Conservation (phyloP, 257 asterid species). For the Ehretia macrophylla region DNA sequence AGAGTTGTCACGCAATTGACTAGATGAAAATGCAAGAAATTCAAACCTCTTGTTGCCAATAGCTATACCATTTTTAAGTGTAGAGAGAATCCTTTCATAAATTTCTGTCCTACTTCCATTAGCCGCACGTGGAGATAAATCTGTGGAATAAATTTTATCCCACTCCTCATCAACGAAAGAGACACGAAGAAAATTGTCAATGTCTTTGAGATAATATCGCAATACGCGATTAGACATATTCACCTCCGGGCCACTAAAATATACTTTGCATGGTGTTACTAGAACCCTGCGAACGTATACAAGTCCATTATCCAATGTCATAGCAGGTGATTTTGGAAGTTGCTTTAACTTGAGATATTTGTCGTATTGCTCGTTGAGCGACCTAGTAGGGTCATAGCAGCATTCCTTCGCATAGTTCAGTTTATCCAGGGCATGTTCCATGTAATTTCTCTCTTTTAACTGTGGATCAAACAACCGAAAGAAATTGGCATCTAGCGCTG, state of each 20-base stretch:
- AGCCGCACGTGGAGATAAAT: slow-evolving; percentile 40
- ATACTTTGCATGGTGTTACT: slow-evolving; percentile 83
- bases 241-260: slow-evolving; percentile 78
- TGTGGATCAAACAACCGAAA: slow-evolving; percentile 53
- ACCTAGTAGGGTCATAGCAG: slow-evolving; percentile 68
- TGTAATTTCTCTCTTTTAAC: slow-evolving; percentile 22
- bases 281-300: slow-evolving; percentile 78
- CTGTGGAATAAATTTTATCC: slow-evolving; percentile 62
- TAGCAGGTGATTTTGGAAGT: slow-evolving; percentile 55
- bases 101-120: slow-evolving; percentile 43
- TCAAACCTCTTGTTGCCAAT: slow-evolving; percentile 74
- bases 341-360: slow-evolving; percentile 31
- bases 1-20: slow-evolving; percentile 83
- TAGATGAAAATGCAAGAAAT: slow-evolving; percentile 89
- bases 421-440: slow-evolving; percentile 69
- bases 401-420: slow-evolving; percentile 58
- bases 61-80: slow-evolving; percentile 50
- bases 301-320: slow-evolving; percentile 62
- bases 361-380: slow-evolving; percentile 55
- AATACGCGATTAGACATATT: slow-evolving; percentile 77
- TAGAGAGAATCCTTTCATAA: slow-evolving; percentile 59
- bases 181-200: slow-evolving; percentile 80
- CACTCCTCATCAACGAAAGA: slow-evolving; percentile 91
- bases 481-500: slow-evolving; percentile 42
- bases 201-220: slow-evolving; percentile 43